Percentiles rank a stretch among this genome's conserved stretches.
Conservation (phyloP, 176 grass and related monocot species). For the Neostapfia colusana region DNA sequence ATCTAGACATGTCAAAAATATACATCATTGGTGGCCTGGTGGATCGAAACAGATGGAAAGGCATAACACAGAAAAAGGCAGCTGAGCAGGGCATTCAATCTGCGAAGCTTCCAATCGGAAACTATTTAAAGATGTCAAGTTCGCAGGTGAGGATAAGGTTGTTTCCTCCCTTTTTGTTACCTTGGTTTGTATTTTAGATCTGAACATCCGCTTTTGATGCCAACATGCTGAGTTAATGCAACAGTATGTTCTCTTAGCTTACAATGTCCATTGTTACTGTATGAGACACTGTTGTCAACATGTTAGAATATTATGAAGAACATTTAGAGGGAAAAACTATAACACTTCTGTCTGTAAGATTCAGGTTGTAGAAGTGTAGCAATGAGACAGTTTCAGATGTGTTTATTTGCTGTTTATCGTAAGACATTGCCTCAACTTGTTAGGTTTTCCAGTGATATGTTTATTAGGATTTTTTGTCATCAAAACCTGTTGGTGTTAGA, state of each 20-base stretch:
- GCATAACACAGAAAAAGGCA: conserved; percentile 84
- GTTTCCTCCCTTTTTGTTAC: neutral
- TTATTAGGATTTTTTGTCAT: neutral
- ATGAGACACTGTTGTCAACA: neutral
- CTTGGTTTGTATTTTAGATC: conserved; percentile 1
- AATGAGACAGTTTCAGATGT: neutral
- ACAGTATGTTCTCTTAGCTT: neutral
- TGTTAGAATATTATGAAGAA: neutral
- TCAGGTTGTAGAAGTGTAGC: neutral
- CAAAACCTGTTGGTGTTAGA: neutral
- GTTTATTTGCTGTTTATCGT: neutral
- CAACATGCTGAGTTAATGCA: neutral
- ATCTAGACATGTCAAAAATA: conserved; percentile 76
- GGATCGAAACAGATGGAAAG: conserved; percentile 86
- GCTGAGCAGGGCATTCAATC: conserved; percentile 82
- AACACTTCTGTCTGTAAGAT: neutral
- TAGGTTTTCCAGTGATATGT: neutral
- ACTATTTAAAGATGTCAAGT: conserved; percentile 90
- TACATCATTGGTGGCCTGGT: conserved; percentile 97
- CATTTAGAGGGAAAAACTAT: neutral
- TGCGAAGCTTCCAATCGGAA: conserved; percentile 85
- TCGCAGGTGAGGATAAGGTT: conserved; percentile 62
- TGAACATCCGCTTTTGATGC: neutral
- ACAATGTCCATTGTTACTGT: neutral
- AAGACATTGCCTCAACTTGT: neutral